These are phyloP conservation scores for Heimioporus retisporus DNA, from an alignment of 1,284 basidiomycete genomes.

Conservation along the genomic window DNA sequence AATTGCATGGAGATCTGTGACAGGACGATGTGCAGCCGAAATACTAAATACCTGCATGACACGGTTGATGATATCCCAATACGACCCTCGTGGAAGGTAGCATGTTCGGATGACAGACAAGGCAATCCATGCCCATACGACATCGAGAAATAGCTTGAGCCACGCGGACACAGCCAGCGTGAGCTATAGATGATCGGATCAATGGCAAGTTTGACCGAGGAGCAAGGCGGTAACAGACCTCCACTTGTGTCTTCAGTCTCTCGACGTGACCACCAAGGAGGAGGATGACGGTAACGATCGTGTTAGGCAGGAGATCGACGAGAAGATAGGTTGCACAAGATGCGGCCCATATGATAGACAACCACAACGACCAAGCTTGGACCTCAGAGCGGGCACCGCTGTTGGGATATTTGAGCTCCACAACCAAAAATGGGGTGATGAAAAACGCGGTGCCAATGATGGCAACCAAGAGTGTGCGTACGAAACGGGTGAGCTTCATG, in stretches of 20 bases:
- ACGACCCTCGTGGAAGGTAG: conserved; percentile 68
- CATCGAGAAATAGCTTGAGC: conserved; percentile 74
- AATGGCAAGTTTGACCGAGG: neutral
- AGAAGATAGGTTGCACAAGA: conserved; percentile 68
- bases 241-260: conserved; percentile 69
- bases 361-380: conserved; percentile 78
- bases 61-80: conserved; percentile 77
- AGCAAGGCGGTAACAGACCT: conserved; percentile 53
- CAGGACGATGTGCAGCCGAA: conserved; percentile 1
- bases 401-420: conserved; percentile 67
- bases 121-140: conserved; percentile 78
- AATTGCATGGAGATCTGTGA: conserved; percentile 10
- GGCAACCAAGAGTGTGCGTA: conserved; percentile 67
- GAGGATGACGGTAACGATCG: conserved; percentile 64
- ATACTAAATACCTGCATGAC: conserved; percentile 67
- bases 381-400: conserved; percentile 63
- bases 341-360: conserved; percentile 76
- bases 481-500: conserved; percentile 70
- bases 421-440: conserved; percentile 76
- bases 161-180: conserved; percentile 76
- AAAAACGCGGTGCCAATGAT: conserved; percentile 69
- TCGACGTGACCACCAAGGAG: conserved; percentile 72
- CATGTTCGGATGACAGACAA: conserved; percentile 68
- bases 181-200: conserved; percentile 52
- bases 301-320: conserved; percentile 70